Evolutionary conservation across 306 rosid species (phyloP).

Genomic region (Erythrophleum fordii): DNA sequence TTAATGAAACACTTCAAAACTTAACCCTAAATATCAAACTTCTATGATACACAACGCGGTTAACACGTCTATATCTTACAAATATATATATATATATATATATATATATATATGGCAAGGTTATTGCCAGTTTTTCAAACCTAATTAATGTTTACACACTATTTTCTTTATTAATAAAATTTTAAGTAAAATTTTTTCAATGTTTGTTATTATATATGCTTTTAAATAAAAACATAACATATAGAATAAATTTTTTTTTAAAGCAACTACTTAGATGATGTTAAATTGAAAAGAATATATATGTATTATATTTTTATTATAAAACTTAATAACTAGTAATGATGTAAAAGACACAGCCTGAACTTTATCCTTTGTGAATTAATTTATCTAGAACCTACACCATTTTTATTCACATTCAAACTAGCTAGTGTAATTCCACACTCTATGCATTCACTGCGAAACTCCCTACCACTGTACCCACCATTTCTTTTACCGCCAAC

Average conservation of each 20-base stretch:
- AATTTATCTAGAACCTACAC: no score
- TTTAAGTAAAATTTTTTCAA: no score
- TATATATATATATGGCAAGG: not conserved
- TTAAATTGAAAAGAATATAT: not conserved
- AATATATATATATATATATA: not conserved
- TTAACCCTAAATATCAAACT: not conserved
- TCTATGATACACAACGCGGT: not conserved
- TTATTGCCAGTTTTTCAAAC: slow-evolving; percentile 6
- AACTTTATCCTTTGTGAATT: no score
- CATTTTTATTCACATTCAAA: no score
- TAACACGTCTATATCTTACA: not conserved
- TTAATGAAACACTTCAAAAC: not conserved
- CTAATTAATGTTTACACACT: not conserved
- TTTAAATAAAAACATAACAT: not conserved
- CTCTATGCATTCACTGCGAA: not conserved
- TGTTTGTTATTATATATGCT: not conserved
- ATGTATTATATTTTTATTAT: not conserved
- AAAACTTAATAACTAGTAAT: no score
- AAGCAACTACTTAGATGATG: not conserved
- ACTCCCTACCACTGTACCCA: not conserved
- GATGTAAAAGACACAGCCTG: no score
- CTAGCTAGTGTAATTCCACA: no score
- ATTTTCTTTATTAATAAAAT: not conserved
- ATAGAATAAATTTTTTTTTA: not conserved
- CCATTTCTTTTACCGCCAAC: slow-evolving; percentile 3